Base-by-base conservation (phyloP, 192 early-diverging fungal species). In the Coemansia aciculifera region DNA sequence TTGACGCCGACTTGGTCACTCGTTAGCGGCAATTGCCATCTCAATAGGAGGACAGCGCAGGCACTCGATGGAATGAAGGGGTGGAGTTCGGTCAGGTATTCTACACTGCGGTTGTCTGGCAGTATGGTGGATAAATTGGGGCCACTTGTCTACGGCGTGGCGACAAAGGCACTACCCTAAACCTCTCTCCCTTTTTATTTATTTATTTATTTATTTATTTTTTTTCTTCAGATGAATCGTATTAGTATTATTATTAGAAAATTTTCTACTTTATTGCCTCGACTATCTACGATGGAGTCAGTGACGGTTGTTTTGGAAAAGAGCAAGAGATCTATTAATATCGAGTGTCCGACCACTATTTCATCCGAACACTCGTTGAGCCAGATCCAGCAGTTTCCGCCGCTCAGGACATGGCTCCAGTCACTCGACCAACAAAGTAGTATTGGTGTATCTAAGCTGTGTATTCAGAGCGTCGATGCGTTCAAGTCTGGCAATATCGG, bases 401-500 rank as follows among this genome's bases (percentile, higher is more conserved):
- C 79, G 4, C 52, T 81, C 12, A 43, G 1, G 19, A 34, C 49
- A n/a, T 82, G 79, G 79, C 67, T 82, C n/a, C 46, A 59, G 1
- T 24, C 60, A 2, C 71, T 76, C 11, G 73, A 73, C 62, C 23
- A 38, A 3, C 9, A 23, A 1, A 27, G 24, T 27, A 27, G 24
- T 11, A 4, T 13, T 38, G 0, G 48, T 15, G 37, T 92, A 40
- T 42, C 67, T 5, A 69, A 77, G 12, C 73, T 94, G 52, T 83
- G 85, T 27, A 72, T 95, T 49, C 90, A 90, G 52, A 89, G 85
- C 71, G 86, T 91, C n/a, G 94, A 93, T 64, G 72, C 79, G 32
- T 95, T 95, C 71, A 67, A 71, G 34, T 75, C 83, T 0, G 66
- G 77, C 9, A 85, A 86, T 0, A 72, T 93, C 60, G 92, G 94